phyloP scores from a whole-genome alignment of 306 rosid species.

The Myrica gale region DNA sequence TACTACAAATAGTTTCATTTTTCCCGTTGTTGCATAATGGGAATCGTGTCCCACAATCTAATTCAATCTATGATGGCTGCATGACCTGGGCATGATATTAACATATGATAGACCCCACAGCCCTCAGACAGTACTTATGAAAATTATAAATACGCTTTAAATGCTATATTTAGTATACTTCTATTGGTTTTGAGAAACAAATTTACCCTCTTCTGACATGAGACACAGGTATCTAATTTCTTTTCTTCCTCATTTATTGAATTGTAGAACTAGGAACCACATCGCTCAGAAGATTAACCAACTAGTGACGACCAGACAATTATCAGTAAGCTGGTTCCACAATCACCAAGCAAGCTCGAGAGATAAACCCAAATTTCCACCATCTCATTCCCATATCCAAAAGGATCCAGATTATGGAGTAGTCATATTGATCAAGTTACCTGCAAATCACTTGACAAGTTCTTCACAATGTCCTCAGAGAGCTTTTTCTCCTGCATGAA shows the following conservation, averaged over 20 bases:
- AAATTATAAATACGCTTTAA: neutral
- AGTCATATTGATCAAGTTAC: conserved; percentile 39
- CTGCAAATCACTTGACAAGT: conserved; percentile 88
- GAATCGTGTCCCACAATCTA: neutral
- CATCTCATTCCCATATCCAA: neutral
- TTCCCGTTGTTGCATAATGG: neutral
- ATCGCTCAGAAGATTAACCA: neutral
- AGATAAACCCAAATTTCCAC: neutral
- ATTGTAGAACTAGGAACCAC: neutral
- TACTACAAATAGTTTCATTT: neutral
- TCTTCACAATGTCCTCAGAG: conserved; percentile 84
- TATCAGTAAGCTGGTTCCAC: neutral
- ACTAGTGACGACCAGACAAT: neutral
- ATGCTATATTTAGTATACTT: neutral
- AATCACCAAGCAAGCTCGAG: neutral
- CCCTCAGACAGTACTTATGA: neutral
- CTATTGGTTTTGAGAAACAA: neutral
- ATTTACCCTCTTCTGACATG: neutral
- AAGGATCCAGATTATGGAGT: conserved; percentile 3
- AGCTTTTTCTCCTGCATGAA: conserved; percentile 77
- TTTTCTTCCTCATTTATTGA: neutral
- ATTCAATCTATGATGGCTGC: neutral
- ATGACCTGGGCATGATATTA: neutral
- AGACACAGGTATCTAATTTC: neutral
- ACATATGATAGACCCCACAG: neutral